Evolutionary conservation across 2,329 filamentous ascomycete species (phyloP), one percentile per base, ranked within the genome.

Genomic region (Sporothrix brunneoviolacea): DNA sequence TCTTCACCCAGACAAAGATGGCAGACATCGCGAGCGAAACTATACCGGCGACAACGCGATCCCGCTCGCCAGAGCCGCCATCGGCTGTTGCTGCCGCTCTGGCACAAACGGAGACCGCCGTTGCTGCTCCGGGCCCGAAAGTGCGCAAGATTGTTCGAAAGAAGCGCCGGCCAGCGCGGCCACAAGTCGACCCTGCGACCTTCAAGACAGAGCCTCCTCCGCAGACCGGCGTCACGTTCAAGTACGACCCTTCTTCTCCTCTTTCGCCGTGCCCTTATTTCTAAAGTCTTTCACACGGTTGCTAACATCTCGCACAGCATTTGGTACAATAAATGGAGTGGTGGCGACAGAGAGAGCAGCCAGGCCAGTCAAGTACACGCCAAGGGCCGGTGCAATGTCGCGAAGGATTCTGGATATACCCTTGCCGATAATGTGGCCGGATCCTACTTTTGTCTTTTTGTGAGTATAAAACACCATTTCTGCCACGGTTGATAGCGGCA

Each of bases 241-340:
- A 98, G 69, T 57, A 44, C 2, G 52, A 48, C 4, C 13, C 10
- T 27, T 22, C 2, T 9, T 4, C 12, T 16, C 3, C 12, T 12
- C 10, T 27, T 16, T 18, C 39, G n/a, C 8, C 3, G 10, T 15
- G 7, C 28, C n/a, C 3, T 13, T 30, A 4, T n/a, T 28, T 2
- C 18, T 12, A 18, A 28, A 6, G 3, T 15, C 27, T 13, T 27
- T n/a, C n/a, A n/a, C n/a, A n/a, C n/a, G n/a, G n/a, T 13, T 49
- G 9, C 50, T 54, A 44, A 52, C 39, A 4, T 3, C 1, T 2
- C n/a, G 12, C 8, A 91, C 76, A 97, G 96, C 68, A 94, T 95
- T 62, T 96, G 91, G 91, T 95, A 96, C 71, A 96, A 95, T 73
- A 97, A 96, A 70, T 97, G 91, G 91, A 86, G 84, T 1, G 93